phyloP scores from a whole-genome alignment of 495 filamentous ascomycete genomes.

The Annulohypoxylon nitens region DNA sequence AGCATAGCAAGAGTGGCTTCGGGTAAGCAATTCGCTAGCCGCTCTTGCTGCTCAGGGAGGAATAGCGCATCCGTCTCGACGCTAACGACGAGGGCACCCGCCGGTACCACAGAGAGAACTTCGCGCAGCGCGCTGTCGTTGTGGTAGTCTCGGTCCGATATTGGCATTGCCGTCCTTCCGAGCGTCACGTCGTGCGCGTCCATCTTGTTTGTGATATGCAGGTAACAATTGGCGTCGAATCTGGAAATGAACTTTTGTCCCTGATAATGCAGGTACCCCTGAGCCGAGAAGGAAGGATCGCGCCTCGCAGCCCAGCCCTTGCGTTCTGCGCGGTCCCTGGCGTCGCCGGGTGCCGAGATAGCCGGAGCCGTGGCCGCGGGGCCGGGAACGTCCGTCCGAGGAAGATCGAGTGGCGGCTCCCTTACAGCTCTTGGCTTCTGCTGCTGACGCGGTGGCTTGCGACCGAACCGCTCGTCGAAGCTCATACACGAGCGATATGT shows the following conservation, averaged over 20 bases:
- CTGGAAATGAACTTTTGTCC: conserved; percentile 55
- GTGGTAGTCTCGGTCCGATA: conserved; percentile 1
- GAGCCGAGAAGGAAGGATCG: conserved; percentile 49
- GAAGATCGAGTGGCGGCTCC: conserved; percentile 41
- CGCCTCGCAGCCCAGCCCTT: conserved; percentile 41
- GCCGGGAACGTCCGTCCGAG: conserved; percentile 34
- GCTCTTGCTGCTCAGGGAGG: conserved; percentile 50
- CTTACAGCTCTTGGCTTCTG: conserved; percentile 34
- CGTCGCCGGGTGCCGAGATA: not conserved
- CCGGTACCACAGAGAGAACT: conserved; percentile 43
- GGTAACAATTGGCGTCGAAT: conserved; percentile 58
- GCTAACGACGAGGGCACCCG: conserved; percentile 52
- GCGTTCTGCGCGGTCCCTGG: conserved; percentile 26
- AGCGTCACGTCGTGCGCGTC: conserved; percentile 55
- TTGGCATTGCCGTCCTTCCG: conserved; percentile 23
- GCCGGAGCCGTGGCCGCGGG: conserved; percentile 3
- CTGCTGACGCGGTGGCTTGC: conserved; percentile 46
- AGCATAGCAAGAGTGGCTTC: conserved; percentile 50
- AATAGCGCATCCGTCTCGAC: conserved; percentile 56
- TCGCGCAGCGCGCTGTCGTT: conserved; percentile 31
- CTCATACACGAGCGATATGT: conserved; percentile 55
- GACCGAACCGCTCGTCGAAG: conserved; percentile 54
- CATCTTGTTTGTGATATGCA: conserved; percentile 57
- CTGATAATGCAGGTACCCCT: conserved; percentile 57
- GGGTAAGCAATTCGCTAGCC: conserved; percentile 49